These are phyloP conservation scores for Stemphylium lycopersici DNA, from an alignment of 2,329 filamentous ascomycete species.

Conservation along the genomic window DNA sequence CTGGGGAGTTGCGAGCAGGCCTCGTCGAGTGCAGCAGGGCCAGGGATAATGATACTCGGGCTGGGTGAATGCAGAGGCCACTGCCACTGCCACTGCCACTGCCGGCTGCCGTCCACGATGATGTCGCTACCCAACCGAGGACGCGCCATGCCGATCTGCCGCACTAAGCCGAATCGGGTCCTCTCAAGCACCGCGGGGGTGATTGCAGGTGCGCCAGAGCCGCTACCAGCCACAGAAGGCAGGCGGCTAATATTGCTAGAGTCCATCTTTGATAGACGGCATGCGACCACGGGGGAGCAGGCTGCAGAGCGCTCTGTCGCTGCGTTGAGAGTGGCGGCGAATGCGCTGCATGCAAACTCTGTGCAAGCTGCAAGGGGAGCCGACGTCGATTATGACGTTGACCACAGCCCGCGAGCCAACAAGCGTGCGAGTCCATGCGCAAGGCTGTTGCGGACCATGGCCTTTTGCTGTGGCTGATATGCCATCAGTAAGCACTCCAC, in stretches of 20 bases:
- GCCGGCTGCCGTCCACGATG: slow-evolving; percentile 7
- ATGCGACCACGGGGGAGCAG: too few species aligned
- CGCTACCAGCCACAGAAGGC: not conserved
- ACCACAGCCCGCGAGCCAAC: slow-evolving; percentile 2
- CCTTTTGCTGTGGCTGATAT: slow-evolving; percentile 13
- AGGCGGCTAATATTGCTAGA: not conserved
- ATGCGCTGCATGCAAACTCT: not conserved
- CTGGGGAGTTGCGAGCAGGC: not conserved
- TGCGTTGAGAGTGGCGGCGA: not conserved
- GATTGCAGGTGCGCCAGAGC: not conserved
- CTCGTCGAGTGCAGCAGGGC: not conserved
- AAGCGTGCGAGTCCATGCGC: slow-evolving; percentile 11
- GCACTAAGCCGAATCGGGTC: slow-evolving; percentile 14
- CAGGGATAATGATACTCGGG: not conserved
- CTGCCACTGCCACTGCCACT: not conserved
- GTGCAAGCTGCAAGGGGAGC: not conserved
- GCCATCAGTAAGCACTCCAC: slow-evolving; percentile 22
- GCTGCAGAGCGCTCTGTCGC: not conserved
- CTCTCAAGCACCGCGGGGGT: slow-evolving; percentile 1
- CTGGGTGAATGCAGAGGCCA: not conserved
- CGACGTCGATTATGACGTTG: slow-evolving; percentile 9
- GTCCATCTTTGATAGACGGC: too few species aligned
- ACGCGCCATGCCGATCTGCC: slow-evolving; percentile 11
- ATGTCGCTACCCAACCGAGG: slow-evolving; percentile 12
- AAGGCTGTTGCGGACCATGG: slow-evolving; percentile 7